Evolutionary conservation across 805 yeast genomes (phyloP).

Genomic region (Candida peoriensis): DNA sequence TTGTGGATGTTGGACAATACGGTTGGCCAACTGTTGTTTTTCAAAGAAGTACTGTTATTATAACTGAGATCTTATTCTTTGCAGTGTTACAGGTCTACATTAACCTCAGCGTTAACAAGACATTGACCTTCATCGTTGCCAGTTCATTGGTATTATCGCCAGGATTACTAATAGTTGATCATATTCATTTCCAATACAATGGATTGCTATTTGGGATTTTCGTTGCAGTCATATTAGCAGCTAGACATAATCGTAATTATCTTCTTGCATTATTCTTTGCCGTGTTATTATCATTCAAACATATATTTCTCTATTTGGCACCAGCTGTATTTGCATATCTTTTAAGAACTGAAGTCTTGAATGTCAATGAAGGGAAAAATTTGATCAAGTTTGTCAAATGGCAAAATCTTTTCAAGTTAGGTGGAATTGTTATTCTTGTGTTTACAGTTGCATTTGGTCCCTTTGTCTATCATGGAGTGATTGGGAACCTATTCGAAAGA

Average conservation of each 20-base stretch:
- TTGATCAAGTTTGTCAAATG: constrained; percentile 41
- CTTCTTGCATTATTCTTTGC: constrained; percentile 68
- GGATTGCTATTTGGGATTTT: constrained; percentile 88
- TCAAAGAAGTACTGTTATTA: constrained; percentile 77
- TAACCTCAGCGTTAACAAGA: constrained; percentile 37
- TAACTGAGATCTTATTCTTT: constrained; percentile 69
- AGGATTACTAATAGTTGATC: constrained; percentile 86
- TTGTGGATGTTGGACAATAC: constrained; percentile 60
- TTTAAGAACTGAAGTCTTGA: constrained; percentile 64
- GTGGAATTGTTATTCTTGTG: constrained; percentile 53
- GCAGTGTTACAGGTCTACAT: constrained; percentile 68
- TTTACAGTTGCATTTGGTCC: constrained; percentile 75
- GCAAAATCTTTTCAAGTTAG: constrained; percentile 57
- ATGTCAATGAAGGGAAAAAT: constrained; percentile 27
- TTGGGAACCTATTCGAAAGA: constrained; percentile 61
- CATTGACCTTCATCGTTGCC: constrained; percentile 64
- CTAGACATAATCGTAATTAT: constrained; percentile 51
- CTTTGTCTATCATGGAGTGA: constrained; percentile 49
- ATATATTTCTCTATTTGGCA: constrained; percentile 86
- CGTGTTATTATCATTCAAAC: constrained; percentile 83
- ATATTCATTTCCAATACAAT: constrained; percentile 95
- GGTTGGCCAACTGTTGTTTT: constrained; percentile 77
- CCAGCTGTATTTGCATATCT: constrained; percentile 87
- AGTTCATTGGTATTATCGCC: constrained; percentile 84
- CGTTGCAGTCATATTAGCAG: constrained; percentile 67